Evolutionary conservation across 768 basidiomycete genomes (phyloP).

Genomic region (Asterophora lycoperdoides): DNA sequence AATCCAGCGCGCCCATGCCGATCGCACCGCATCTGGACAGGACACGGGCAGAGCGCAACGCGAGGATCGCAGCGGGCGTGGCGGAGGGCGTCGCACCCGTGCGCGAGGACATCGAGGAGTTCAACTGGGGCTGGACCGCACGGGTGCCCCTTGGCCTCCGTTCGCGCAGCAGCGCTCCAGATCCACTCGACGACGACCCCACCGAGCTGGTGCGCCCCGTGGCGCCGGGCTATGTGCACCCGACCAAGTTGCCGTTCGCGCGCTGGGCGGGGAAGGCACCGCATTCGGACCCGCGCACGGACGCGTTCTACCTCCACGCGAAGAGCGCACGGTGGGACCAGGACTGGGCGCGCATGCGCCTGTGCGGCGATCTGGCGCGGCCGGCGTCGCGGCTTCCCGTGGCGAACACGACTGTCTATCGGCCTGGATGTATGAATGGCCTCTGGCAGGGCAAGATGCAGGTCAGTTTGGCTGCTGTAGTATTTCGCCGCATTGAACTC

Average conservation of each 20-base stretch:
- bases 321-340: conserved; percentile 42
- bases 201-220: neutral
- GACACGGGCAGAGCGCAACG: conserved; percentile 23
- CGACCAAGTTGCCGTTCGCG: neutral
- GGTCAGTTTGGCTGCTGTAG: no score
- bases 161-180: no score
- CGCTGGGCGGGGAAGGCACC: conserved; percentile 19
- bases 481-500: no score
- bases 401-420: conserved; percentile 14
- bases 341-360: conserved; percentile 48
- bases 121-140: conserved; percentile 41
- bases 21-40: conserved; percentile 37
- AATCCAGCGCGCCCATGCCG: conserved; percentile 41
- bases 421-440: conserved; percentile 45
- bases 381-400: no score
- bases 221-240: neutral
- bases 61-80: no score
- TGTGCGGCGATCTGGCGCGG: conserved; percentile 34
- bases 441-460: conserved; percentile 57
- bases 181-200: conserved; percentile 1
- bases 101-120: conserved; percentile 55
- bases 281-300: conserved; percentile 6
- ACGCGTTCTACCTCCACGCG: neutral
- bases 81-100: conserved; percentile 47
- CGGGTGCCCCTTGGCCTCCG: no score